These are phyloP conservation scores for Camellia oleifera DNA, from an alignment of 179 eudicot genomes.

Conservation along the genomic window DNA sequence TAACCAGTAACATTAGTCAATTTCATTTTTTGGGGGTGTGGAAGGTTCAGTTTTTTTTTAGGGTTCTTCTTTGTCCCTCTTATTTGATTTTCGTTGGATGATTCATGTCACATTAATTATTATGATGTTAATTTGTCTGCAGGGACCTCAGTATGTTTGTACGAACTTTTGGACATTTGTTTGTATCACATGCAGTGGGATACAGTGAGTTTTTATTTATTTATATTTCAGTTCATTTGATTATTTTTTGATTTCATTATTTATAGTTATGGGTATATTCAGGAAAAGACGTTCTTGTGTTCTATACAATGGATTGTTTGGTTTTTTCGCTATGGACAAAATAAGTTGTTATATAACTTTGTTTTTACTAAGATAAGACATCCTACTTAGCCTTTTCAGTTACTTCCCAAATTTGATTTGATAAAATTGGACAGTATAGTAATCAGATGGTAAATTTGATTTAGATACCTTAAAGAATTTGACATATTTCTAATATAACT, in stretches of 20 bases:
- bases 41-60: background rate
- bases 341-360: background rate
- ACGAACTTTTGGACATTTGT: constrained; percentile 58
- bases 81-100: background rate
- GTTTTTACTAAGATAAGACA: background rate
- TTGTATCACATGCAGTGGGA: constrained; percentile 54
- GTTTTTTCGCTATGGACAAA: background rate
- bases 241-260: background rate
- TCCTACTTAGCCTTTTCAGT: background rate
- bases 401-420: background rate
- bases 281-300: background rate
- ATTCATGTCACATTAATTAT: background rate
- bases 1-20: background rate
- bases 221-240: background rate
- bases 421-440: background rate
- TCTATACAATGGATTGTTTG: background rate
- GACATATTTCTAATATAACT: background rate
- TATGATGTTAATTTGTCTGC: constrained; percentile 23
- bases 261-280: background rate
- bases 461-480: background rate
- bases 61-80: background rate
- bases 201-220: constrained; percentile 62
- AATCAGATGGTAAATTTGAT: background rate
- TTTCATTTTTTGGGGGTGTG: background rate
- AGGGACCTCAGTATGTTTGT: constrained; percentile 88